Evolutionary conservation across 345 rosid species (phyloP).

Genomic region (Erodium maritimum): DNA sequence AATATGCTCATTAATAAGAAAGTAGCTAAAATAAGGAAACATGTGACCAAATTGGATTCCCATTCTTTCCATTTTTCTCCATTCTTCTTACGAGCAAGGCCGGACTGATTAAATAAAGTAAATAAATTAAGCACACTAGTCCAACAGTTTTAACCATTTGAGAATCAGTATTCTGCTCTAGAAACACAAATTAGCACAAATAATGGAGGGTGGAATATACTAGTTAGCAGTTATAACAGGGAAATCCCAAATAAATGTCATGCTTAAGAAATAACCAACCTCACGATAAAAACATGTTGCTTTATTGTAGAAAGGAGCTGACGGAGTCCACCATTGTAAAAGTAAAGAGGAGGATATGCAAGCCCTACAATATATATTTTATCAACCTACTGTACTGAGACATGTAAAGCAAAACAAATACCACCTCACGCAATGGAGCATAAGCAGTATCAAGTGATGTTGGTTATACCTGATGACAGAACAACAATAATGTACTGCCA

Average conservation of each 20-base stretch:
- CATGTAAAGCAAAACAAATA: too few species aligned
- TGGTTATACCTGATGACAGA: slow-evolving; percentile 62
- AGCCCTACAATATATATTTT: slow-evolving; percentile 50
- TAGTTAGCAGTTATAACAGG: background rate
- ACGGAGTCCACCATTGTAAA: slow-evolving; percentile 87
- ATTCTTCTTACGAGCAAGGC: background rate
- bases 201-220: too few species aligned
- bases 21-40: background rate
- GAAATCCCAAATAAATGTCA: background rate
- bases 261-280: slow-evolving; percentile 28
- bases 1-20: slow-evolving; percentile 12
- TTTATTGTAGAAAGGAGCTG: slow-evolving; percentile 77
- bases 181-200: background rate
- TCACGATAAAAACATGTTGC: slow-evolving; percentile 76
- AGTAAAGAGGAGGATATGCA: slow-evolving; percentile 84
- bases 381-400: background rate
- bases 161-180: background rate
- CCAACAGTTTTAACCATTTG: background rate
- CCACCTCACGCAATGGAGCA: background rate
- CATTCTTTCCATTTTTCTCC: background rate
- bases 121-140: background rate
- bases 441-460: background rate
- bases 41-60: background rate
- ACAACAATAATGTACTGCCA: slow-evolving; percentile 94
- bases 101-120: background rate